Evolutionary conservation across 306 rosid species (phyloP).

Genomic region (Benincasa hispida): DNA sequence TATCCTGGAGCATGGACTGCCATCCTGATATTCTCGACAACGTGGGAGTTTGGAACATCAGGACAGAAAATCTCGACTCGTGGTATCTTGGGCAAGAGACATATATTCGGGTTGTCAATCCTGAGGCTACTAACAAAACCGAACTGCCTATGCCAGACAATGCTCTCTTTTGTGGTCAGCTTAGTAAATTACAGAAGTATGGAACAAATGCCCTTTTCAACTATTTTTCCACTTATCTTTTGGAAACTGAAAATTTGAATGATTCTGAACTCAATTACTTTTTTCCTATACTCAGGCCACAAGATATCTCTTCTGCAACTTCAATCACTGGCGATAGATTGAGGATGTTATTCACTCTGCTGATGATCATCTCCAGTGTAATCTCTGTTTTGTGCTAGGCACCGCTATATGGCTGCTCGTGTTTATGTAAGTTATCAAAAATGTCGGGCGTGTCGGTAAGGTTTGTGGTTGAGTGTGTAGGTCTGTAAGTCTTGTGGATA

Average conservation of each 20-base stretch:
- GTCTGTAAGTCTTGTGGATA: conserved; percentile 50
- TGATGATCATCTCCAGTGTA: conserved; percentile 25
- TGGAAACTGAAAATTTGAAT: not conserved
- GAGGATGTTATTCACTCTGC: conserved; percentile 29
- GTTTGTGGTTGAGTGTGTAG: conserved; percentile 37
- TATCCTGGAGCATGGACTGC: conserved; percentile 98
- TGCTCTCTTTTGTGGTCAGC: conserved; percentile 74
- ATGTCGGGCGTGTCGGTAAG: conserved; percentile 25
- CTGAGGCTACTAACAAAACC: conserved; percentile 79
- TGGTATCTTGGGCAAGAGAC: conserved; percentile 99
- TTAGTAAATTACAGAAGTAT: conserved; percentile 61
- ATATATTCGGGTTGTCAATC: conserved; percentile 66
- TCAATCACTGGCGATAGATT: conserved; percentile 20
- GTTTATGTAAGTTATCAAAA: conserved; percentile 13
- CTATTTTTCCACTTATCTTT: not conserved
- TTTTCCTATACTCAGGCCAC: conserved; percentile 46
- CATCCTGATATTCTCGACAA: conserved; percentile 75
- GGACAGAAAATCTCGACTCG: conserved; percentile 85
- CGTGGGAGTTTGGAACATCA: conserved; percentile 84
- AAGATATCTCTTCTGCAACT: conserved; percentile 30
- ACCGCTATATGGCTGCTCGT: not conserved
- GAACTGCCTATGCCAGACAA: conserved; percentile 81
- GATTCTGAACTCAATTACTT: not conserved
- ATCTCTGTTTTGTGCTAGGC: conserved; percentile 25
- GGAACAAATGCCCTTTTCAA: conserved; percentile 4